Evolutionary conservation across 805 yeast species (phyloP).

Genomic region (Cephaloascus albidus): DNA sequence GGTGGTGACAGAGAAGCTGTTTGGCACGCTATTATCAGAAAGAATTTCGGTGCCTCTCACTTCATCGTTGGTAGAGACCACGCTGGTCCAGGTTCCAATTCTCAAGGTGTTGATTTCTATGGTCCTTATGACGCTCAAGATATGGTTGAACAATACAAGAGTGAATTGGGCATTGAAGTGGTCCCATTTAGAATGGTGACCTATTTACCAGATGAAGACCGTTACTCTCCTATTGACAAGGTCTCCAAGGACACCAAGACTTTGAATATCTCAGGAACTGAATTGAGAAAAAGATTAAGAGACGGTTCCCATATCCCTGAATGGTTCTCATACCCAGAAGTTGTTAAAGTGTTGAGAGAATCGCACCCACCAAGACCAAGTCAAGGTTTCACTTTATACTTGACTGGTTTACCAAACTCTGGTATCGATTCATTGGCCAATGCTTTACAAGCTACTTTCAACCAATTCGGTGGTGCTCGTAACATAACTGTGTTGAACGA

Average conservation of each 20-base stretch:
- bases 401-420: slow-evolving; percentile 50
- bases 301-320: slow-evolving; percentile 86
- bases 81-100: slow-evolving; percentile 90
- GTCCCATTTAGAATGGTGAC: slow-evolving; percentile 98
- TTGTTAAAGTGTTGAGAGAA: slow-evolving; percentile 82
- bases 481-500: slow-evolving; percentile 51
- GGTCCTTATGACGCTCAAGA: slow-evolving; percentile 97
- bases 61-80: slow-evolving; percentile 98
- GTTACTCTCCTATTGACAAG: slow-evolving; percentile 92
- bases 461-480: slow-evolving; percentile 83
- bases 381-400: slow-evolving; percentile 80
- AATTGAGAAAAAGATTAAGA: slow-evolving; percentile 78
- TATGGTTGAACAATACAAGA: slow-evolving; percentile 63
- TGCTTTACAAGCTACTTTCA: slow-evolving; percentile 83
- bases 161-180: slow-evolving; percentile 79
- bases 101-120: slow-evolving; percentile 87
- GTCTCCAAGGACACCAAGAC: slow-evolving; percentile 75
- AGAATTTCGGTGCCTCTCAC: slow-evolving; percentile 94
- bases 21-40: slow-evolving; percentile 96
- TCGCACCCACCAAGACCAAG: slow-evolving; percentile 84
- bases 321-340: slow-evolving; percentile 97
- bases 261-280: slow-evolving; percentile 90
- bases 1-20: slow-evolving; percentile 98
- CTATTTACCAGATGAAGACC: slow-evolving; percentile 88
- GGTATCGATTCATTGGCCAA: slow-evolving; percentile 61